A percentile compares a stretch with the other conserved stretches of the same genome.
phyloP scores from a whole-genome alignment of 768 basidiomycete species.

The Boletus reticuloceps region DNA sequence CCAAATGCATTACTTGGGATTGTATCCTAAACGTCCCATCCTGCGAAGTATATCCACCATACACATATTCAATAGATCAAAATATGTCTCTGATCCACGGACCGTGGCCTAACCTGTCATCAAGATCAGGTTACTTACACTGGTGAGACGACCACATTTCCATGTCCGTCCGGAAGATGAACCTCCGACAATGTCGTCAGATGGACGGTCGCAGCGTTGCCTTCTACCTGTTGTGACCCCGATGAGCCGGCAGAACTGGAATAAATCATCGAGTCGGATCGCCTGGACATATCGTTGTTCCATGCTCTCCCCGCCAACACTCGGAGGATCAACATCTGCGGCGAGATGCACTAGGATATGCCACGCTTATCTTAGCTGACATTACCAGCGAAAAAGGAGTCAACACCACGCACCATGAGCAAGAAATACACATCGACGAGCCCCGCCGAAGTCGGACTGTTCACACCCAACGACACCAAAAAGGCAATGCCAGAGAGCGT shows the following conservation, averaged over 20 bases:
- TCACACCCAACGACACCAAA: slow-evolving; percentile 14
- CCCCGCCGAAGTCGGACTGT: background rate
- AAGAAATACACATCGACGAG: slow-evolving; percentile 14
- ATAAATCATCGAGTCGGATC: background rate
- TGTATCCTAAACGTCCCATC: too few species aligned
- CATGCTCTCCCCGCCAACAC: slow-evolving; percentile 17
- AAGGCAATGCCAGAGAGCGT: slow-evolving; percentile 24
- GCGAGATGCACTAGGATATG: slow-evolving; percentile 24
- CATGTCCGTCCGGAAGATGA: background rate
- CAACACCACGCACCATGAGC: slow-evolving; percentile 18
- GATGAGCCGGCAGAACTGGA: slow-evolving; percentile 1
- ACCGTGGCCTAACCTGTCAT: too few species aligned
- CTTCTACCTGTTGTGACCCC: background rate
- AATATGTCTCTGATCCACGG: too few species aligned
- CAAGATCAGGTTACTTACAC: background rate
- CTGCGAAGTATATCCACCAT: too few species aligned
- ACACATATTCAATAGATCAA: too few species aligned
- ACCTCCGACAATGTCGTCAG: background rate
- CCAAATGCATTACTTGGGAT: too few species aligned
- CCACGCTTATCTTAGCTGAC: too few species aligned
- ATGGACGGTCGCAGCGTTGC: background rate
- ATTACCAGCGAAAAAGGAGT: too few species aligned
- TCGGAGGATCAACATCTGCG: slow-evolving; percentile 25
- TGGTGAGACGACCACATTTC: background rate
- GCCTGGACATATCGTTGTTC: slow-evolving; percentile 2